These are phyloP conservation scores for Durio zibethinus DNA, from an alignment of 345 rosid species.

Conservation along the genomic window DNA sequence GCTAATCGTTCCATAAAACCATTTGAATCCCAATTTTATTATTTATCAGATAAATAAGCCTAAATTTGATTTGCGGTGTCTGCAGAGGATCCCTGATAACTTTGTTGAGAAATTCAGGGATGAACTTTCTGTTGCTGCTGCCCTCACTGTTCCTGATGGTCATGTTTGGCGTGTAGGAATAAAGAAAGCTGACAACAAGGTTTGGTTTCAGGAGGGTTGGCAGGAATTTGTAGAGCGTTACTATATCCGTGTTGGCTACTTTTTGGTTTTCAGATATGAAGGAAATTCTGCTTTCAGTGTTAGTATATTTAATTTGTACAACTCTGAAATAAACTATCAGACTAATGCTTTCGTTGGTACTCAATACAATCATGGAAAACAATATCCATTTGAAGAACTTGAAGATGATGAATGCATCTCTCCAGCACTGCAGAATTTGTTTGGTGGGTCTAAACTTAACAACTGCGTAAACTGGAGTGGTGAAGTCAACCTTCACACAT, in stretches of 20 bases:
- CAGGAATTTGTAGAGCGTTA: constrained; percentile 77
- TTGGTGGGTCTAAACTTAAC: constrained; percentile 37
- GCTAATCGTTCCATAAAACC: neutral
- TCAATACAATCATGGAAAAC: constrained; percentile 47
- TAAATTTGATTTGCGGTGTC: constrained; percentile 22
- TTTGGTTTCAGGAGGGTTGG: constrained; percentile 86
- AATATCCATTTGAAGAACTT: constrained; percentile 63
- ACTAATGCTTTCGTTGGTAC: constrained; percentile 30
- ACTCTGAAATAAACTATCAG: constrained; percentile 69
- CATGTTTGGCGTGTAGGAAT: constrained; percentile 73
- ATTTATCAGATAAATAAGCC: neutral
- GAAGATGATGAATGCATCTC: constrained; percentile 56
- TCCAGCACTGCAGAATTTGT: constrained; percentile 54
- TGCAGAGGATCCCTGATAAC: constrained; percentile 88
- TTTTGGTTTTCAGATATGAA: constrained; percentile 81
- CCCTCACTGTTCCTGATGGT: constrained; percentile 76
- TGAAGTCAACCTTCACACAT: constrained; percentile 31
- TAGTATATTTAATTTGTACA: constrained; percentile 63
- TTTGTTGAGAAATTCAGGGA: constrained; percentile 71
- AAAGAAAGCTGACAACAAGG: constrained; percentile 58
- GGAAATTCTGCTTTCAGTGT: constrained; percentile 74
- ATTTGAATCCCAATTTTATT: neutral
- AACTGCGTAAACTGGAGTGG: constrained; percentile 31
- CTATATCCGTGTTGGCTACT: constrained; percentile 65
- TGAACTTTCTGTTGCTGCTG: constrained; percentile 63